A percentile compares a stretch with the other conserved stretches of the same genome.
These are phyloP conservation scores for Xylaria sp. DNA, from an alignment of 2,329 filamentous ascomycete species.

Conservation along the genomic window DNA sequence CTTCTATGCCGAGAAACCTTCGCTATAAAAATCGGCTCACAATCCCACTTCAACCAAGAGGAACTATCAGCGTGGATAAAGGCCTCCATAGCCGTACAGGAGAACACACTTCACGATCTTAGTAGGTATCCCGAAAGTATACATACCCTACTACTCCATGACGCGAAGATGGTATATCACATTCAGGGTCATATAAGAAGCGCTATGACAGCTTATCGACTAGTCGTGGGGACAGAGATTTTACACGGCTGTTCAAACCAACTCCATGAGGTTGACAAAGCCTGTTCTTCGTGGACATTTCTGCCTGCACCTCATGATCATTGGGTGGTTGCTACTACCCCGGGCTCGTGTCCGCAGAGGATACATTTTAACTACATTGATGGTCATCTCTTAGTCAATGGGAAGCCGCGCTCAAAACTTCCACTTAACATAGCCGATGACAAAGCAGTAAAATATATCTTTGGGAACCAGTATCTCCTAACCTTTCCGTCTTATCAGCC, in stretches of 20 bases:
- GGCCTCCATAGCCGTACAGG: slow-evolving; percentile 48
- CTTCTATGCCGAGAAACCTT: slow-evolving; percentile 54
- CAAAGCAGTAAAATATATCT: slow-evolving; percentile 55
- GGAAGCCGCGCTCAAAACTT: slow-evolving; percentile 49
- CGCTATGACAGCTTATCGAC: slow-evolving; percentile 40
- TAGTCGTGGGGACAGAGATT: slow-evolving; percentile 41
- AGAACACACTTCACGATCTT: slow-evolving; percentile 50
- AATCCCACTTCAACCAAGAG: slow-evolving; percentile 19
- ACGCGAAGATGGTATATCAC: slow-evolving; percentile 50
- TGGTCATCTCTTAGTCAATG: slow-evolving; percentile 47
- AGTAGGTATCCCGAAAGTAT: slow-evolving; percentile 41
- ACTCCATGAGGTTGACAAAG: slow-evolving; percentile 15
- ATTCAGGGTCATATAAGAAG: slow-evolving; percentile 44
- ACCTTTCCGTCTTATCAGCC: slow-evolving; percentile 57
- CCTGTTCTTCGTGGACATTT: slow-evolving; percentile 43
- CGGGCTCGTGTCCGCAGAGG: slow-evolving; percentile 22
- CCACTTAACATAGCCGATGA: slow-evolving; percentile 56
- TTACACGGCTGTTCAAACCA: slow-evolving; percentile 47
- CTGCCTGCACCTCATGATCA: slow-evolving; percentile 29
- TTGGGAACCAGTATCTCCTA: slow-evolving; percentile 45
- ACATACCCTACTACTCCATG: slow-evolving; percentile 50
- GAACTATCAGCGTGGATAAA: slow-evolving; percentile 34
- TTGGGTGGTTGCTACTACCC: slow-evolving; percentile 31
- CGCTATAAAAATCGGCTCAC: not conserved
- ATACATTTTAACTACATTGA: slow-evolving; percentile 45